These are phyloP conservation scores for Chrysophaeum taylorii DNA, from an alignment of 352 stramenopile genomes.

Conservation along the genomic window DNA sequence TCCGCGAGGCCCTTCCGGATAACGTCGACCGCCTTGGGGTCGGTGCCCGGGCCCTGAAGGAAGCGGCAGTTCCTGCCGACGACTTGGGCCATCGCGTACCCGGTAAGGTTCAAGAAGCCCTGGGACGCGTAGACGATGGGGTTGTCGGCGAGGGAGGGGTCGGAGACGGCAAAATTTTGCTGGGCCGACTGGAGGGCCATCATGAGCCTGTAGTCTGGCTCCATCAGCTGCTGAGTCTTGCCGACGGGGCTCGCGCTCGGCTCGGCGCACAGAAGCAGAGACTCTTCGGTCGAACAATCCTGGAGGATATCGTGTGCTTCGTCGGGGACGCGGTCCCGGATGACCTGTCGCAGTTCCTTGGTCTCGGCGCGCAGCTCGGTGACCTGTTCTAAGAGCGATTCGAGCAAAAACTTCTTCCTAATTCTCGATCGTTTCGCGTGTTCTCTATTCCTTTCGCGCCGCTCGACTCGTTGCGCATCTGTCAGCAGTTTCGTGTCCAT, in stretches of 20 bases:
- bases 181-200: conserved; percentile 53
- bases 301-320: conserved; percentile 44
- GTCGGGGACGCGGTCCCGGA: conserved; percentile 52
- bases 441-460: conserved; percentile 51
- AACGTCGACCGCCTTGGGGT: conserved; percentile 59
- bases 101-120: conserved; percentile 64
- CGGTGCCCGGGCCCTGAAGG: conserved; percentile 65
- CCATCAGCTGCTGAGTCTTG: too few species aligned
- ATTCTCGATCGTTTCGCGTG: conserved; percentile 60
- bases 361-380: conserved; percentile 58
- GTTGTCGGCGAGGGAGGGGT: conserved; percentile 67
- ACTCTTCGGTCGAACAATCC: conserved; percentile 15
- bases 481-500: too few species aligned
- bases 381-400: conserved; percentile 61
- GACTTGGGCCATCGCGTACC: conserved; percentile 64
- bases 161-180: conserved; percentile 68
- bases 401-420: conserved; percentile 67
- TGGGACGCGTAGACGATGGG: conserved; percentile 67
- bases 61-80: conserved; percentile 74
- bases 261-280: conserved; percentile 10
- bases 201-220: conserved; percentile 59
- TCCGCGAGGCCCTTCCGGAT: conserved; percentile 58
- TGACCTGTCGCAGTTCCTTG: conserved; percentile 47
- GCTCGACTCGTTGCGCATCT: too few species aligned
- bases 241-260: conserved; percentile 30